phyloP scores from a whole-genome alignment of 352 stramenopile genomes.

The Hyaloperonospora arabidopsidis region DNA sequence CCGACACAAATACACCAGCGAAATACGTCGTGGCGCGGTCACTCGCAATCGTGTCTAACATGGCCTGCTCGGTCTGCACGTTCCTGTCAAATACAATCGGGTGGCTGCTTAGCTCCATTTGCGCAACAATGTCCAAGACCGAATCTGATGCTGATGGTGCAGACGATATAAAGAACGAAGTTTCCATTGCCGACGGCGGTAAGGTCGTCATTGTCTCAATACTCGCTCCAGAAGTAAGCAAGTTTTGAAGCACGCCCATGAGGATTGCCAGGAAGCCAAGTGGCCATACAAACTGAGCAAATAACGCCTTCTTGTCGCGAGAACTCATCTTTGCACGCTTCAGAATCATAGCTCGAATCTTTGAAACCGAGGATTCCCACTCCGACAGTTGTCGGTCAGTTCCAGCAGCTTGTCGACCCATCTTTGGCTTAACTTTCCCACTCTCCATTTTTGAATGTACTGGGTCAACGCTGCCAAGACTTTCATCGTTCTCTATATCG shows the following conservation, averaged over 20 bases:
- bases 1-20: slow-evolving; percentile 45
- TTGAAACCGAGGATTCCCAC: slow-evolving; percentile 30
- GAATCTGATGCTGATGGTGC: slow-evolving; percentile 14
- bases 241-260: slow-evolving; percentile 36
- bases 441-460: slow-evolving; percentile 2
- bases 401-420: slow-evolving; percentile 1
- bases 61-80: slow-evolving; percentile 22
- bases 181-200: slow-evolving; percentile 24
- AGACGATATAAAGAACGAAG: slow-evolving; percentile 44
- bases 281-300: slow-evolving; percentile 67
- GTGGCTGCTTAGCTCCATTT: slow-evolving; percentile 21
- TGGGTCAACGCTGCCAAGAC: slow-evolving; percentile 1
- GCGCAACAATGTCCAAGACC: slow-evolving; percentile 26
- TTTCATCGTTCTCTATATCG: slow-evolving; percentile 15
- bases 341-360: slow-evolving; percentile 42
- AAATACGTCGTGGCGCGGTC: slow-evolving; percentile 47
- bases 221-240: slow-evolving; percentile 23
- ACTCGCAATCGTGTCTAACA: slow-evolving; percentile 37
- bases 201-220: slow-evolving; percentile 51
- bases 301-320: slow-evolving; percentile 52
- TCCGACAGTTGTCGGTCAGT: slow-evolving; percentile 17
- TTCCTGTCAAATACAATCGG: slow-evolving; percentile 28
- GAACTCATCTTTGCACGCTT: slow-evolving; percentile 50
- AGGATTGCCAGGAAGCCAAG: slow-evolving; percentile 53
- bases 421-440: slow-evolving; percentile 16